Evolutionary conservation across 257 asterid species (phyloP).

Genomic region (Linderniella brevidens): DNA sequence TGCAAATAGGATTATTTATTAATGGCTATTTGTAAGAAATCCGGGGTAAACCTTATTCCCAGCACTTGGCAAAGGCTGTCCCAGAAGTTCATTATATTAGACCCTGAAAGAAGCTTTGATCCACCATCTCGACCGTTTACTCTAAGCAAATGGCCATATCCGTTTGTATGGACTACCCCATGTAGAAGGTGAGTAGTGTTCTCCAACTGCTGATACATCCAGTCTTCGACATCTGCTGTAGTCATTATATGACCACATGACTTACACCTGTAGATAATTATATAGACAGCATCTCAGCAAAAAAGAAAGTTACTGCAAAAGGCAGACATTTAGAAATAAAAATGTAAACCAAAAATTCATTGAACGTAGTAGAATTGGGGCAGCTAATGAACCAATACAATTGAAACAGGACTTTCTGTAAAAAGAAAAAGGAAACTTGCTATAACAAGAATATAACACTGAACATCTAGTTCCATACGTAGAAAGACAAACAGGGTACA

Average conservation of each 20-base stretch:
- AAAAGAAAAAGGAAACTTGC: no score
- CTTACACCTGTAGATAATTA: conserved; percentile 40
- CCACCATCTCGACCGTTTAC: conserved; percentile 98
- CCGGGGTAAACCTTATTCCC: conserved; percentile 51
- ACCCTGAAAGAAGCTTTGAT: conserved; percentile 69
- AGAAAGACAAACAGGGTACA: background rate
- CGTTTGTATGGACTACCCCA: conserved; percentile 78
- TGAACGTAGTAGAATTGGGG: background rate
- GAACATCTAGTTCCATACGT: no score
- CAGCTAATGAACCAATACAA: no score
- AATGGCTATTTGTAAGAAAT: background rate
- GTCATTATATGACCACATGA: conserved; percentile 74
- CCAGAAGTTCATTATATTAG: conserved; percentile 76
- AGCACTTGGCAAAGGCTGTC: conserved; percentile 67
- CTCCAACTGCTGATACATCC: conserved; percentile 86
- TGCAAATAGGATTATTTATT: no score
- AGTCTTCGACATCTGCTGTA: conserved; percentile 77
- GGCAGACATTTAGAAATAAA: background rate
- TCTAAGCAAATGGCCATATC: conserved; percentile 88
- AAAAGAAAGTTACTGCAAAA: background rate
- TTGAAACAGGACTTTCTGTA: no score
- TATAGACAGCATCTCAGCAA: background rate
- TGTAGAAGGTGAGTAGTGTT: conserved; percentile 76
- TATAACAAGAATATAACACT: no score
- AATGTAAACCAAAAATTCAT: background rate